Percentiles rank a stretch among this genome's conserved stretches.
These are phyloP conservation scores for Crithidia mellificae DNA, from an alignment of 208 protist genomes.

Conservation along the genomic window DNA sequence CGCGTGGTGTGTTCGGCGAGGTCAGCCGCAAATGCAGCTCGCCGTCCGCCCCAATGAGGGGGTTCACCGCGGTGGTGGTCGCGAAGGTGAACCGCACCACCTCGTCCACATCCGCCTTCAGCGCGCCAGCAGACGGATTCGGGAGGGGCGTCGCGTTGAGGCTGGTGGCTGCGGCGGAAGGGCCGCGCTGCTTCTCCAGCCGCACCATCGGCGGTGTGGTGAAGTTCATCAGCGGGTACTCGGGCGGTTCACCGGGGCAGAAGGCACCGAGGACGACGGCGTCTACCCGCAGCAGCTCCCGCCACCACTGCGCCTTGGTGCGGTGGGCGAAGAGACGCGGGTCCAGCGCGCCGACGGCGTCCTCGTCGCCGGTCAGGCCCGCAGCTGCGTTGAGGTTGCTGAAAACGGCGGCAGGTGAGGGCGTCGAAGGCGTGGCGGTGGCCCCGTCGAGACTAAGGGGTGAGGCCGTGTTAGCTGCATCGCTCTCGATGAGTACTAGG, in stretches of 20 bases:
- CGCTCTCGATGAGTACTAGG: conserved; percentile 32
- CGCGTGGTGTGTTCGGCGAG: background rate
- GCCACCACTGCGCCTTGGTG: conserved; percentile 25
- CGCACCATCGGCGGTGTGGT: conserved; percentile 18
- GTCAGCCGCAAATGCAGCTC: background rate
- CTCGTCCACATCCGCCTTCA: conserved; percentile 38
- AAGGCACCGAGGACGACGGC: conserved; percentile 22
- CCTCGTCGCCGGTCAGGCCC: conserved; percentile 5
- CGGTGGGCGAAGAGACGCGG: conserved; percentile 15
- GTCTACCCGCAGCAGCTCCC: conserved; percentile 33
- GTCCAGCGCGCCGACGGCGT: conserved; percentile 19
- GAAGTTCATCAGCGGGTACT: conserved; percentile 33
- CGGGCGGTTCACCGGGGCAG: conserved; percentile 19
- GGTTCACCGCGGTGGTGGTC: conserved; percentile 35
- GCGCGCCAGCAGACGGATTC: background rate
- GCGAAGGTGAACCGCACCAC: conserved; percentile 35
- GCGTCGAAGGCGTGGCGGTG: too few species aligned
- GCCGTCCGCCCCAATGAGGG: conserved; percentile 18
- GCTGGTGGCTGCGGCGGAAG: background rate
- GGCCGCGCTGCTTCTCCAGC: conserved; percentile 6
- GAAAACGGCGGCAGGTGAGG: too few species aligned
- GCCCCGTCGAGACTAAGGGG: too few species aligned
- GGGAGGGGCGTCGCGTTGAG: conserved; percentile 1
- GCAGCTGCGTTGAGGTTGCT: background rate
- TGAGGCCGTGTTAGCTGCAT: background rate